Conservation (phyloP, 2,329 filamentous ascomycete species). For the Paraphaeosphaeria sporulosa region DNA sequence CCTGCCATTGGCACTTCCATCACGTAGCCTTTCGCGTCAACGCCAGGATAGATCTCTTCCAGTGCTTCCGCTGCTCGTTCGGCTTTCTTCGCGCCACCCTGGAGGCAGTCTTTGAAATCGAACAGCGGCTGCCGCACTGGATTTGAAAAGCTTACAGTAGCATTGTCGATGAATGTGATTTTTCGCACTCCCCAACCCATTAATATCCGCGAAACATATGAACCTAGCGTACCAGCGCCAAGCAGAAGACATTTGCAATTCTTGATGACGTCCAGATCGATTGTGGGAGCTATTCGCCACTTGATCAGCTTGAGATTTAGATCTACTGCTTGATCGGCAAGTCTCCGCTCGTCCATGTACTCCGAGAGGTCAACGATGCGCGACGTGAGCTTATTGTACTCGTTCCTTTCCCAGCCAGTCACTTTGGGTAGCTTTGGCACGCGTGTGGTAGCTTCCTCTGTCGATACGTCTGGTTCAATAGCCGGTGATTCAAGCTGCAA, state of each 20-base stretch:
- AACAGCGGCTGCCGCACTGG: conserved; percentile 95
- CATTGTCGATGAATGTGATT: conserved; percentile 96
- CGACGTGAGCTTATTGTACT: conserved; percentile 77
- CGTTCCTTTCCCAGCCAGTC: conserved; percentile 92
- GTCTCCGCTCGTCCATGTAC: conserved; percentile 87
- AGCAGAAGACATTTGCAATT: conserved; percentile 88
- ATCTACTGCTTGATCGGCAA: conserved; percentile 94
- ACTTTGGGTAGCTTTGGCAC: conserved; percentile 77
- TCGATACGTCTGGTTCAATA: conserved; percentile 15
- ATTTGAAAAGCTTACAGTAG: conserved; percentile 92
- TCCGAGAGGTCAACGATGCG: conserved; percentile 84
- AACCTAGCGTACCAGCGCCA: conserved; percentile 90
- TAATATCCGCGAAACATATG: conserved; percentile 89
- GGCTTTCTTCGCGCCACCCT: conserved; percentile 86
- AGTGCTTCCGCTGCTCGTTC: conserved; percentile 80
- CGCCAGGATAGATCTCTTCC: conserved; percentile 86
- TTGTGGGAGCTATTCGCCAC: conserved; percentile 90
- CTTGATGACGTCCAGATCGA: conserved; percentile 89
- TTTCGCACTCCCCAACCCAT: conserved; percentile 96
- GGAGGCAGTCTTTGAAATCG: conserved; percentile 84
- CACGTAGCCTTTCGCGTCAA: conserved; percentile 80
- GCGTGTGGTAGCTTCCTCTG: conserved; percentile 32
- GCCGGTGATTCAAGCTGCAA: conserved; percentile 57
- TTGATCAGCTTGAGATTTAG: conserved; percentile 98
- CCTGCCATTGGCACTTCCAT: conserved; percentile 95